A percentile compares a stretch with the other conserved stretches of the same genome.
These are phyloP conservation scores for Aquilaria malaccensis DNA, from an alignment of 345 rosid genomes.

Conservation along the genomic window DNA sequence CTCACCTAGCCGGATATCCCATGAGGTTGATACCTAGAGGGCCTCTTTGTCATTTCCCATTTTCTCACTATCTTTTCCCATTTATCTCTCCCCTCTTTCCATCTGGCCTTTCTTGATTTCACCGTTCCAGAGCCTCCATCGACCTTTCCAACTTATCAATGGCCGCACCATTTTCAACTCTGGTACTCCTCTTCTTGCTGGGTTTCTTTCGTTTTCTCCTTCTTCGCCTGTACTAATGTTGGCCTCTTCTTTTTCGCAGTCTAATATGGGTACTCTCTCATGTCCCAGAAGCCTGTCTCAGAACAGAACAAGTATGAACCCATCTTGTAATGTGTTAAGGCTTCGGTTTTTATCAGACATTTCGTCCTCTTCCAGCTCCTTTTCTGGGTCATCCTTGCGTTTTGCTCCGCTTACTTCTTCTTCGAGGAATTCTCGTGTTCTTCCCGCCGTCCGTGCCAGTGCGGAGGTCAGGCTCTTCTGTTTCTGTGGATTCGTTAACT, in stretches of 20 bases:
- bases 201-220: background rate
- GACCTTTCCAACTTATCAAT: conserved; percentile 22
- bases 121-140: background rate
- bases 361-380: conserved; percentile 28
- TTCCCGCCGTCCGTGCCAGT: conserved; percentile 46
- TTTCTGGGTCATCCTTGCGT: conserved; percentile 29
- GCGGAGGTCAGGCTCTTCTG: conserved; percentile 47
- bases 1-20: too few species aligned
- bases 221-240: background rate
- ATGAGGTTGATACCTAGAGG: too few species aligned
- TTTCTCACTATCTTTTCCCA: too few species aligned
- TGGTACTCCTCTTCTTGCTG: conserved; percentile 25
- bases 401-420: conserved; percentile 23
- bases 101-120: too few species aligned
- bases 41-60: too few species aligned
- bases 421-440: conserved; percentile 24
- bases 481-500: background rate
- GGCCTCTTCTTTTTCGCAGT: conserved; percentile 26
- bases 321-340: conserved; percentile 24
- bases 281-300: conserved; percentile 26
- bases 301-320: conserved; percentile 15
- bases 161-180: conserved; percentile 49
- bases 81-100: too few species aligned
- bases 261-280: conserved; percentile 43
- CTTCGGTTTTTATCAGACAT: conserved; percentile 21